phyloP scores from a whole-genome alignment of 73 alveolate species.

The Blepharisma japonicum region DNA sequence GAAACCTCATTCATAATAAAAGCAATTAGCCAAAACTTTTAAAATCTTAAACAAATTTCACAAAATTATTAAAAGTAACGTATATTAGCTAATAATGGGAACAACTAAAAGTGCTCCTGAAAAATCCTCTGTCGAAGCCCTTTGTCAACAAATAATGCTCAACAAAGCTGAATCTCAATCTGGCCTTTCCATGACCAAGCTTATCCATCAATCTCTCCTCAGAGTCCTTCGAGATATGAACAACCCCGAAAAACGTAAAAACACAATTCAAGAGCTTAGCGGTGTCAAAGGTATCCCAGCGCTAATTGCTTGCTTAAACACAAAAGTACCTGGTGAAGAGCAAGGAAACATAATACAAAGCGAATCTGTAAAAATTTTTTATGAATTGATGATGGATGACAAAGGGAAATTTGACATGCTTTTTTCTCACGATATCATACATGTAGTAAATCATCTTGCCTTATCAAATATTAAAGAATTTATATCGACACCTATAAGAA shows the following conservation, averaged over 20 bases:
- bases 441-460: not conserved
- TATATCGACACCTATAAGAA: not conserved
- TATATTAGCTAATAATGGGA: not conserved
- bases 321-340: not conserved
- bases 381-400: not conserved
- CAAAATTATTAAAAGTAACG: too few species aligned
- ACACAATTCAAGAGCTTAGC: not conserved
- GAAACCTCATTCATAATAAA: too few species aligned
- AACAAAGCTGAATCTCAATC: conserved; percentile 14
- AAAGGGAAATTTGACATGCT: not conserved
- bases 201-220: not conserved
- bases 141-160: not conserved
- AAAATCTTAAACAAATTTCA: too few species aligned
- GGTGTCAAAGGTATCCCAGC: conserved; percentile 17
- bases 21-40: too few species aligned
- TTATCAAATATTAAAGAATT: not conserved
- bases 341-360: not conserved
- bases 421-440: conserved; percentile 2
- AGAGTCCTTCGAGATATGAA: not conserved
- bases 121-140: not conserved
- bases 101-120: not conserved
- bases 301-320: not conserved
- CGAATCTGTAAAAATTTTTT: not conserved
- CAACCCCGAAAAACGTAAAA: not conserved
- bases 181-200: not conserved